Evolutionary conservation across 192 early-diverging fungal species (phyloP), one percentile per base, ranked within the genome.

Genomic region (Jimgerdemannia lactiflua): DNA sequence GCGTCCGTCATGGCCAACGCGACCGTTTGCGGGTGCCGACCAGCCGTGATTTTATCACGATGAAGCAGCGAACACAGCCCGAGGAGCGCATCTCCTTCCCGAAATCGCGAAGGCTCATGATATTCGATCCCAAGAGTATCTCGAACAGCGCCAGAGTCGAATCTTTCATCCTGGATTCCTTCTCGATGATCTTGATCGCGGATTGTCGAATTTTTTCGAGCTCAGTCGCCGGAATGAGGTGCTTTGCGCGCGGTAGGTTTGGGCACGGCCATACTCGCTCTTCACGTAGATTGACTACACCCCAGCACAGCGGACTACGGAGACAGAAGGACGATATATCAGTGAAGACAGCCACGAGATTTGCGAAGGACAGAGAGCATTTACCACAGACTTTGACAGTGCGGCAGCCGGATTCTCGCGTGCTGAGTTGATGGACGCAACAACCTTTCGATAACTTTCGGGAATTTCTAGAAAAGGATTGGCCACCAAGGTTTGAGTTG

Each of bases 261-360:
- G 71, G 43, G 49, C 49, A 54, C 49, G 49, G 49, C 49, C 49
- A 54, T 54, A 72, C 70, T 9, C 42, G 42, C 70, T 71, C 49
- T 19, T 20, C 70, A 42, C 42, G 18, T 42, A 71, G 70, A 71
- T 71, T 41, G 49, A 71, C 49, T 19, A 71, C 39, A 20, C 70
- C 70, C 70, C 70, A 71, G 40, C 42, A 71, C 70, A 71, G 49
- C 42, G 39, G 70, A 49, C 70, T 71, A 71, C 42, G 39, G 42
- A 19, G 70, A 19, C 49, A 54, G 49, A 54, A 54, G 11, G 49
- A 54, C 49, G 49, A 54, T 54, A 54, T 54, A 54, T 54, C 49
- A 54, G 49, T 54, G 49, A 54, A 54, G 49, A 54, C 49, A 54
- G 49, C 49, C 49, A 54, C 49, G 49, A 54, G 49, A 54, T 54